A percentile compares a stretch with the other conserved stretches of the same genome.
phyloP scores from a whole-genome alignment of 2,329 filamentous ascomycete genomes.

The Clonostachys byssicola region DNA sequence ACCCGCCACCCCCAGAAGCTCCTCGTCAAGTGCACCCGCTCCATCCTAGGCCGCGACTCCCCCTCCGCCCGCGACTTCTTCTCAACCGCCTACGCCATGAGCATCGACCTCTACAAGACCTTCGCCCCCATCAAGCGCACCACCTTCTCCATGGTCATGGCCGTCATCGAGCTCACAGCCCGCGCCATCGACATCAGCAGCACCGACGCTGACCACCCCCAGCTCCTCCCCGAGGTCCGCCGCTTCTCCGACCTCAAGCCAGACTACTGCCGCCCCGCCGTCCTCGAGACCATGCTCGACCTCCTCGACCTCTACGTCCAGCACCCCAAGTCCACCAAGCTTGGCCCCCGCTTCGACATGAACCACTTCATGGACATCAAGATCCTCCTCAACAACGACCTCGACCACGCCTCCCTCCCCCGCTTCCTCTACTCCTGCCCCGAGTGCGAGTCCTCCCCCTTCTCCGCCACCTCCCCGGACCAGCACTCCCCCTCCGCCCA shows the following conservation, averaged over 20 bases:
- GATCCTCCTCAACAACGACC: slow-evolving; percentile 80
- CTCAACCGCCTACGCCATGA: slow-evolving; percentile 73
- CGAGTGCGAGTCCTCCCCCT: slow-evolving; percentile 36
- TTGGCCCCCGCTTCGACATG: slow-evolving; percentile 69
- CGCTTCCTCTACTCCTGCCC: slow-evolving; percentile 61
- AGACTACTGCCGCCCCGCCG: slow-evolving; percentile 34
- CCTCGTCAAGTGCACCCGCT: slow-evolving; percentile 72
- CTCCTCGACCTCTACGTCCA: slow-evolving; percentile 90
- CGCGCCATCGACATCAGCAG: slow-evolving; percentile 55
- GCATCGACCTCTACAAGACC: slow-evolving; percentile 87
- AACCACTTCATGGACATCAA: slow-evolving; percentile 82
- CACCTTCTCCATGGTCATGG: slow-evolving; percentile 79
- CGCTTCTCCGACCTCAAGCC: neutral
- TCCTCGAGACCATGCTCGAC: slow-evolving; percentile 80
- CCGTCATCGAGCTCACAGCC: slow-evolving; percentile 75
- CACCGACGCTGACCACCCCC: neutral
- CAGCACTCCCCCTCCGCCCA: neutral
- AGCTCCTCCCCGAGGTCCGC: neutral
- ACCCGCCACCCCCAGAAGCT: slow-evolving; percentile 83
- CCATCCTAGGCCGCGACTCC: slow-evolving; percentile 29
- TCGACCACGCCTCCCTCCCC: slow-evolving; percentile 56
- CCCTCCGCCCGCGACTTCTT: slow-evolving; percentile 42
- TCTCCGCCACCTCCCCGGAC: slow-evolving; percentile 8
- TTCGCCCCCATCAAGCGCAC: slow-evolving; percentile 89
- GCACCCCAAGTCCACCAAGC: slow-evolving; percentile 67